These are phyloP conservation scores for Microbotryum saponariae DNA, from an alignment of 1,284 basidiomycete species.

Conservation along the genomic window DNA sequence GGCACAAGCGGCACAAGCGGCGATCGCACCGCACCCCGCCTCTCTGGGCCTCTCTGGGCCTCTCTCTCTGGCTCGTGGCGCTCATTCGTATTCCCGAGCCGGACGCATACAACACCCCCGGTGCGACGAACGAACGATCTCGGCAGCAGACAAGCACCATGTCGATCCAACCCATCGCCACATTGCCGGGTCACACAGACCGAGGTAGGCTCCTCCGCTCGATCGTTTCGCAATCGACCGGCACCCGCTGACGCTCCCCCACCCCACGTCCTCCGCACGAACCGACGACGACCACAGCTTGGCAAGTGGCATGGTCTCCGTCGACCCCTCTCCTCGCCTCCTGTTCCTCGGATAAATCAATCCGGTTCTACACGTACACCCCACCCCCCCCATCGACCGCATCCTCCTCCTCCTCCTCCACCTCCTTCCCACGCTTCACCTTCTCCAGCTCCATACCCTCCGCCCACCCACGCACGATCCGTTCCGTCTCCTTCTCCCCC, in stretches of 20 bases:
- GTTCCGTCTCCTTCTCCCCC: slow-evolving; percentile 81
- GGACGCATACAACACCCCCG: no score
- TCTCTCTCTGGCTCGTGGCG: no score
- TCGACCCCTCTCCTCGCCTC: slow-evolving; percentile 72
- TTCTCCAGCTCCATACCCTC: slow-evolving; percentile 48
- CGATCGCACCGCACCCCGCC: no score
- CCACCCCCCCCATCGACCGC: slow-evolving; percentile 37
- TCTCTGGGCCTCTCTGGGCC: no score
- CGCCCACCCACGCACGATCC: slow-evolving; percentile 84
- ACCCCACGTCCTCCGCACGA: not conserved
- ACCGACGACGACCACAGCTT: slow-evolving; percentile 43
- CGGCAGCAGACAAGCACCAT: not conserved
- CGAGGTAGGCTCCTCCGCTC: slow-evolving; percentile 44
- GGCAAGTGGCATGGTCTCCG: slow-evolving; percentile 90
- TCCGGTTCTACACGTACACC: slow-evolving; percentile 71
- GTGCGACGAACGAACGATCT: not conserved
- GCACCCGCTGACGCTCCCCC: slow-evolving; percentile 12
- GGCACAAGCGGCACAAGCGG: no score
- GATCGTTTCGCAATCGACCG: slow-evolving; percentile 4
- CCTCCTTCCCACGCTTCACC: slow-evolving; percentile 26
- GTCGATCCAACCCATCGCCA: slow-evolving; percentile 19
- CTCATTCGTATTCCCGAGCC: no score
- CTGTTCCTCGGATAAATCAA: slow-evolving; percentile 88
- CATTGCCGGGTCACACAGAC: slow-evolving; percentile 63
- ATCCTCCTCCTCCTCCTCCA: slow-evolving; percentile 7